phyloP scores from a whole-genome alignment of 768 basidiomycete genomes.

The Amanita exitialis region DNA sequence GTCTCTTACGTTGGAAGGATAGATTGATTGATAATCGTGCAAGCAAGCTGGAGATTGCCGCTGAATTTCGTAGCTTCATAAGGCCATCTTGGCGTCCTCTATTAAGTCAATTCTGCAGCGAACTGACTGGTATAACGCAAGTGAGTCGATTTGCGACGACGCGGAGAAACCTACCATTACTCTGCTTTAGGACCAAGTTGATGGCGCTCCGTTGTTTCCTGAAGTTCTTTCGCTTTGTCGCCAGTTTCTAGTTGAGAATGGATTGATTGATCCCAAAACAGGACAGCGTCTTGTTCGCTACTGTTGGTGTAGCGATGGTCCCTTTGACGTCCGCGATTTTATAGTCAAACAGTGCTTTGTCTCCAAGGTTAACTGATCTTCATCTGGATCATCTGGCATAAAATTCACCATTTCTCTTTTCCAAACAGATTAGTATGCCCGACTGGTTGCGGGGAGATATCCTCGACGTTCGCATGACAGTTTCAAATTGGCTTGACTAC shows the following conservation, averaged over 20 bases:
- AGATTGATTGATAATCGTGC: conserved; percentile 39
- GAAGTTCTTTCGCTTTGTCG: conserved; percentile 55
- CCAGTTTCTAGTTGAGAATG: conserved; percentile 60
- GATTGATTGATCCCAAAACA: conserved; percentile 51
- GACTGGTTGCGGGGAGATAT: conserved; percentile 65
- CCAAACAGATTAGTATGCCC: conserved; percentile 51
- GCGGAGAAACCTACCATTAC: neutral
- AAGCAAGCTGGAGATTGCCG: conserved; percentile 54
- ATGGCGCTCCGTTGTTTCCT: conserved; percentile 67
- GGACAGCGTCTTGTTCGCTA: conserved; percentile 51
- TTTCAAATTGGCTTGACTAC: conserved; percentile 34
- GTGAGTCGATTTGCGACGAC: conserved; percentile 30
- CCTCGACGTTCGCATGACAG: conserved; percentile 60
- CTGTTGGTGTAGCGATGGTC: conserved; percentile 81
- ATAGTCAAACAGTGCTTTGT: conserved; percentile 87
- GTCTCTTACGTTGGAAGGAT: conserved; percentile 76
- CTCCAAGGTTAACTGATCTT: conserved; percentile 44
- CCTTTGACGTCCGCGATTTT: conserved; percentile 77
- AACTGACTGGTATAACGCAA: conserved; percentile 89
- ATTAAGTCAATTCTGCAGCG: conserved; percentile 76
- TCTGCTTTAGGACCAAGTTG: conserved; percentile 58
- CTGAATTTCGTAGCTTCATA: conserved; percentile 85
- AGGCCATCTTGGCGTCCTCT: conserved; percentile 78
- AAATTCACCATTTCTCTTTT: neutral
- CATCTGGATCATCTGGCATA: conserved; percentile 4